These are phyloP conservation scores for Schwanniomyces polymorphus DNA, from an alignment of 805 yeast genomes.

Conservation along the genomic window DNA sequence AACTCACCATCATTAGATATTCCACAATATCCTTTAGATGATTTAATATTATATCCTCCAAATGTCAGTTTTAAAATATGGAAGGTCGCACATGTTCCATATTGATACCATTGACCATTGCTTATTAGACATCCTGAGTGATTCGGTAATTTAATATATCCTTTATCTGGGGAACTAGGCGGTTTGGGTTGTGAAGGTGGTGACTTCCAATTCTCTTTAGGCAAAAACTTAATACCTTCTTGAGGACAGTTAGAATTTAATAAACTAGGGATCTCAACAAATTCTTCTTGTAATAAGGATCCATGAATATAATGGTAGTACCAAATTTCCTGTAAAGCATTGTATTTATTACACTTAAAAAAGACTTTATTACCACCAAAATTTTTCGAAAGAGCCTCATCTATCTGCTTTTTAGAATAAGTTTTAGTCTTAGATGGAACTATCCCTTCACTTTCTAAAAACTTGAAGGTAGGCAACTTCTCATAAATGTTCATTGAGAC, in stretches of 20 bases:
- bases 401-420: conserved; percentile 31
- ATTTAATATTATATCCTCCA: conserved; percentile 70
- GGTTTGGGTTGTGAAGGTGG: conserved; percentile 22
- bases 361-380: conserved; percentile 33
- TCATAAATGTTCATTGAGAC: conserved; percentile 31
- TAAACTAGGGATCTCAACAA: conserved; percentile 60
- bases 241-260: conserved; percentile 65
- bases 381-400: conserved; percentile 28
- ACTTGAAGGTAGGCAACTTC: conserved; percentile 35
- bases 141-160: conserved; percentile 46
- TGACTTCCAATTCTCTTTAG: conserved; percentile 47
- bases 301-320: conserved; percentile 80
- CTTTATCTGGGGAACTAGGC: conserved; percentile 15
- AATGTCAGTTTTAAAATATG: conserved; percentile 53
- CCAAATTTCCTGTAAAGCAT: conserved; percentile 68
- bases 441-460: conserved; percentile 34
- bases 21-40: conserved; percentile 77
- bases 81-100: conserved; percentile 86
- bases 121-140: conserved; percentile 78
- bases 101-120: conserved; percentile 80
- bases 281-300: conserved; percentile 61
- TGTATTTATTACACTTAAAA: conserved; percentile 33
- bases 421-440: conserved; percentile 32
- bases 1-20: conserved; percentile 23
- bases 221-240: conserved; percentile 66